Evolutionary conservation across 345 rosid species (phyloP), one percentile per base, ranked within the genome.

Genomic region (Dovyalis caffra): DNA sequence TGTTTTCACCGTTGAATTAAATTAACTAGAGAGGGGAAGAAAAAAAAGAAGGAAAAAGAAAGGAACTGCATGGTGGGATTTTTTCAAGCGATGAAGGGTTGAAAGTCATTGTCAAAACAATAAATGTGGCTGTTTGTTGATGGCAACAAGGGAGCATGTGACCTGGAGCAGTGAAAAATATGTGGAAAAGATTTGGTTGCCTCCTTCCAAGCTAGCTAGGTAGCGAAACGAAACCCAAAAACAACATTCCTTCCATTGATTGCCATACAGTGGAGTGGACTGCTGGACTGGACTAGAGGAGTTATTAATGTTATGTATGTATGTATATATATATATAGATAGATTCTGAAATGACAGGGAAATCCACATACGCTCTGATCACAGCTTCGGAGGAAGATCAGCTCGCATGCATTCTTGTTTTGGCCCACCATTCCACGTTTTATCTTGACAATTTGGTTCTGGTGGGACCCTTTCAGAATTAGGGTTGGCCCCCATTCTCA

Each of bases 91-190:
- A 15, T 45, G 51, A 45, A 45, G 51, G 51, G 20, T 45, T 45
- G 64, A n/a, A 49, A 70, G 83, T 76, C 77, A 25, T 31, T 69
- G 25, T 81, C 75, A 76, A 51, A 51, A 25, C 68, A 69, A 65
- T 78, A 65, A 80, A 31, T 78, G 71, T n/a, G n/a, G n/a, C n/a
- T n/a, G n/a, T n/a, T n/a, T 64, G 64, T 57, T 76, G 78, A 78
- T 69, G 73, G 76, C 25, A 67, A 67, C 79, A 80, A 70, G 75
- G 56, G 62, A 72, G 53, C 80, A 76, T 47, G 74, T 76, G 82
- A 69, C 23, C 29, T 4, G 23, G 15, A 18, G 9, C 7, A 53
- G 61, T 33, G 40, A 65, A 60, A 65, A 74, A 74, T 74, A 74
- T 78, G 69, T 32, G 0, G 63, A 74, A 61, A 74, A 74, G 66